Conservation (phyloP, 208 protist genomes). For the Strigomonas culicis region DNA sequence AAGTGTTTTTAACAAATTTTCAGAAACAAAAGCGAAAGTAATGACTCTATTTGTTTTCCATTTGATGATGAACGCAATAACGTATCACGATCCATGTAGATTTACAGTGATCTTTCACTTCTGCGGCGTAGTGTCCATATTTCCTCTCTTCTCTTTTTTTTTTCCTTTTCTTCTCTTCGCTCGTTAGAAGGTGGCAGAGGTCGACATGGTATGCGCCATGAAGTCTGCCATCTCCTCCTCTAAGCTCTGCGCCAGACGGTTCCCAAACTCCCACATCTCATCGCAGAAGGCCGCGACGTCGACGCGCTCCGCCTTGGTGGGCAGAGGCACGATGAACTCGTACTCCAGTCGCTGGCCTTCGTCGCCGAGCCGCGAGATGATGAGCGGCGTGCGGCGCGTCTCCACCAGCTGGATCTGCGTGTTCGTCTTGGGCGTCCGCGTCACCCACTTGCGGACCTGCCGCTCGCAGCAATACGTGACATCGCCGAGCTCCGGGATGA, state of each 20-base stretch:
- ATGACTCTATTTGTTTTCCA: neutral
- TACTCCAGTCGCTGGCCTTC: constrained; percentile 88
- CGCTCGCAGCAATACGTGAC: constrained; percentile 88
- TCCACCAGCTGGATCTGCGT: constrained; percentile 60
- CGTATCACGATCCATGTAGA: too few relatives aligned
- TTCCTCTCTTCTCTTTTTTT: constrained; percentile 4
- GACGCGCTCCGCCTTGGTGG: constrained; percentile 65
- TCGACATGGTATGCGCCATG: constrained; percentile 70
- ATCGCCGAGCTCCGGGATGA: constrained; percentile 84
- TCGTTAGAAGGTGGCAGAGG: constrained; percentile 38
- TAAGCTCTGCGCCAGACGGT: constrained; percentile 50
- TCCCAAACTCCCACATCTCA: constrained; percentile 79
- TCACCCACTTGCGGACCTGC: constrained; percentile 69
- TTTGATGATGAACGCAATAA: too few relatives aligned
- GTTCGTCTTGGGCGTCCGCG: constrained; percentile 2
- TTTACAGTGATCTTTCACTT: too few relatives aligned
- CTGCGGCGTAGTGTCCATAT: too few relatives aligned
- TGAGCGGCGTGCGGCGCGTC: constrained; percentile 87
- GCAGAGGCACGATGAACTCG: constrained; percentile 82
- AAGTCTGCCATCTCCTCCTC: constrained; percentile 82
- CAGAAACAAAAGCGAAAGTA: neutral
- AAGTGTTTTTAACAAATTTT: too few relatives aligned
- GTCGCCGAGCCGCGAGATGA: constrained; percentile 77
- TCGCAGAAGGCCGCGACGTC: constrained; percentile 52
- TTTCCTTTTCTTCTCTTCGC: constrained; percentile 11